Evolutionary conservation across 192 early-diverging fungal species (phyloP), one percentile per base, ranked within the genome.

Genomic region (Entophlyctis luteolus): DNA sequence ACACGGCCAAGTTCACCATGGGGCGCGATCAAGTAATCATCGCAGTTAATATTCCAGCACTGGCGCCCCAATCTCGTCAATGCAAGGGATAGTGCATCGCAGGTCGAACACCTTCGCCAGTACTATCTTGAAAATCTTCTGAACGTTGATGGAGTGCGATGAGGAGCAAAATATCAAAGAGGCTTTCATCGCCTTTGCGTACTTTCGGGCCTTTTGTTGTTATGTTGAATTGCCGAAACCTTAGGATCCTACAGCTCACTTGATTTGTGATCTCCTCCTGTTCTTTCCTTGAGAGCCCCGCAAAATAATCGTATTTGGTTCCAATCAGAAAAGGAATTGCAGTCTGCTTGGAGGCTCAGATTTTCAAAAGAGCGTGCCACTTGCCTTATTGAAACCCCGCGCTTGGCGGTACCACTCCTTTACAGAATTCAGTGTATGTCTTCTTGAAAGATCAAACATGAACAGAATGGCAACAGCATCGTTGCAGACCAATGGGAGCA

Each of bases 361-460:
- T 48, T 34, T 6, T 36, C 50, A 68, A n/a, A 16, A 4, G 27
- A 6, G 28, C 25, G 18, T n/a, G 18, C 14, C 18, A 25, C 23
- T 33, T 76, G 89, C 90, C 82, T 93, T 93, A 74, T 98, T 98
- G 75, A 98, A 91, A 52, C 94, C 93, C 50, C 93, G 77, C 36
- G 92, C 93, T 75, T 98, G 95, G 45, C 95, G 76, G 67, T 94
- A 98, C 95, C 95, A 98, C 71, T 95, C 94, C 73, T 93, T 93
- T 59, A 98, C 88, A 49, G 83, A 88, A 68, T 98, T 98, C 36
- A 98, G 76, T 4, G 95, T 94, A 10, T 90, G 88, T 65, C 92
- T 93, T 39, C 93, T 84, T 3, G 92, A 89, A 55, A 98, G 72
- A 74, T 98, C 95, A 85, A 98, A 98, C 85, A 95, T 92, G 74